Base-by-base conservation (phyloP, 2,329 filamentous ascomycete species). In the Neonectria hederae region DNA sequence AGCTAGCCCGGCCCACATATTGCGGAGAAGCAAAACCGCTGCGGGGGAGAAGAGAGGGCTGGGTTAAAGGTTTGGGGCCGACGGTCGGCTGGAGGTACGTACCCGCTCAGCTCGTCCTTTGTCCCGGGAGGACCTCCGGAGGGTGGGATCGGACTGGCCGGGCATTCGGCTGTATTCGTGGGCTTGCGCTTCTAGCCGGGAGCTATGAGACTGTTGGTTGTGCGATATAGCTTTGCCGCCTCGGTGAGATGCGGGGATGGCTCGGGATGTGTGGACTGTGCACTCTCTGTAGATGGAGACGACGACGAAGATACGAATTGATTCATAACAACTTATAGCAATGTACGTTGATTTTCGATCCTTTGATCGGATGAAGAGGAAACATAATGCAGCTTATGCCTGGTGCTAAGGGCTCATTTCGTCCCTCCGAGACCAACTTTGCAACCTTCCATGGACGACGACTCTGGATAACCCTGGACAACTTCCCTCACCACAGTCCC, bases 1-100 rank as follows among this genome's bases (percentile, higher is more conserved):
- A 46, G 21, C 48, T 38, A 46, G 46, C 26, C 43, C 28, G 62
- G 52, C 52, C 62, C 59, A 63, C 65, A 64, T 59, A 63, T 54
- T 61, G 64, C 61, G 64, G 64, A 66, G 64, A 56, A 63, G 28
- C 13, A n/a, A 38, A 42, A 11, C 22, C 21, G 49, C 30, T 46
- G 48, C 38, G 26, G n/a, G 19, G 19, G 21, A 53, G 26, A 28
- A 26, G 21, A n/a, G 54, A 35, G 48, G 54, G 60, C 53, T 43
- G 22, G 45, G 14, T 46, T 13, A n/a, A 17, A 14, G 19, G 17
- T 2, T 10, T 56, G n/a, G 43, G 8, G 43, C 21, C 22, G 19
- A 24, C 7, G 13, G 4, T 28, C 5, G 22, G 17, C 45, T 26
- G 45, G 14, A n/a, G 26, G 24, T n/a, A 26, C 35, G 35, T 35